Conservation (phyloP, 2,329 filamentous ascomycete genomes). For the Colletotrichum limetticola region DNA sequence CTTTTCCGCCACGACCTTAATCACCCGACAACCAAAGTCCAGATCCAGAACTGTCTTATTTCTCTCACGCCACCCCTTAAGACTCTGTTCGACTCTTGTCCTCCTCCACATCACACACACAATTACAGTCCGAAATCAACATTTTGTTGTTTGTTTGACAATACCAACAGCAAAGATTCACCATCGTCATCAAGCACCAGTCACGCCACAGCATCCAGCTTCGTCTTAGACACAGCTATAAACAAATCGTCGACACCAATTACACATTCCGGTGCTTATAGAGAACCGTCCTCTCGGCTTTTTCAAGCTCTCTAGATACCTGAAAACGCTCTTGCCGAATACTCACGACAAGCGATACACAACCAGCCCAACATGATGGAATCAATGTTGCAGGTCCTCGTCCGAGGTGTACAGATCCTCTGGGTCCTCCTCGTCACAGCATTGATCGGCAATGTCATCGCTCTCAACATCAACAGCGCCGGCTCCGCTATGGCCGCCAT, state of each 20-base stretch:
- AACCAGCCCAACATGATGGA: slow-evolving; percentile 43
- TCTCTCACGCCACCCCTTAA: slow-evolving; percentile 20
- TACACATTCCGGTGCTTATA: background rate
- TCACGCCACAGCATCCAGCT: slow-evolving; percentile 7
- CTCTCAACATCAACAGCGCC: slow-evolving; percentile 56
- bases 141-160: background rate
- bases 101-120: slow-evolving; percentile 4
- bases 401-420: slow-evolving; percentile 62
- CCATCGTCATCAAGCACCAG: background rate
- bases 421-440: slow-evolving; percentile 64
- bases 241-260: background rate
- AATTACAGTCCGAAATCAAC: slow-evolving; percentile 2
- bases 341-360: background rate
- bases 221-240: background rate
- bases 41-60: slow-evolving; percentile 22
- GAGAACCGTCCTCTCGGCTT: background rate
- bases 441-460: slow-evolving; percentile 69
- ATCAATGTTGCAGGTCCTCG: slow-evolving; percentile 54
- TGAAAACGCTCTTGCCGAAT: background rate
- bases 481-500: slow-evolving; percentile 57
- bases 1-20: slow-evolving; percentile 10
- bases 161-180: background rate
- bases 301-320: background rate
- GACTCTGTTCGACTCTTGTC: background rate
- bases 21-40: slow-evolving; percentile 28